Conservation (phyloP, 768 basidiomycete genomes). For the Suillus alpinus region DNA sequence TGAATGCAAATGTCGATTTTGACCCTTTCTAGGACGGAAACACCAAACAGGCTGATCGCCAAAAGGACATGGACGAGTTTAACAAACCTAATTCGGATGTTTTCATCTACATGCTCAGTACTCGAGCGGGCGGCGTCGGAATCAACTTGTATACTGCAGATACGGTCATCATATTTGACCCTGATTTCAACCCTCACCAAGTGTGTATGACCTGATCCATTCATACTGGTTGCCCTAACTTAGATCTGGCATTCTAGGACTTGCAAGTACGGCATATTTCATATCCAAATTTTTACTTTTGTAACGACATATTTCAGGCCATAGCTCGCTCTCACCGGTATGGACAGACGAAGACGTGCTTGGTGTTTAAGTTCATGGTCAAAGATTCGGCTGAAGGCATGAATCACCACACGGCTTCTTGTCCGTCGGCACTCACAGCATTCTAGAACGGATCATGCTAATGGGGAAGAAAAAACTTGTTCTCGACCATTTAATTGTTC, state of each 20-base stretch:
- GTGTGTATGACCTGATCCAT: constrained; percentile 34
- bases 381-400: constrained; percentile 90
- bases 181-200: constrained; percentile 98
- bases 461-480: constrained; percentile 94
- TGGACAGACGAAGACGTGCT: constrained; percentile 91
- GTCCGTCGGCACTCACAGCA: constrained; percentile 5
- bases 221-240: constrained; percentile 8
- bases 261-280: constrained; percentile 63
- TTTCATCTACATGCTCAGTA: constrained; percentile 89
- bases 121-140: constrained; percentile 91
- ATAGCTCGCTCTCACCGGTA: constrained; percentile 93
- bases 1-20: constrained; percentile 8
- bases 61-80: constrained; percentile 94
- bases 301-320: constrained; percentile 51
- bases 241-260: constrained; percentile 49
- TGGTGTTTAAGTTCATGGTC: constrained; percentile 95
- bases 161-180: constrained; percentile 91
- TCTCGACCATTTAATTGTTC: constrained; percentile 92
- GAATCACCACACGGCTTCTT: constrained; percentile 6
- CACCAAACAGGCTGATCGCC: constrained; percentile 80
- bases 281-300: background rate
- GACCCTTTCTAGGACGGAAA: constrained; percentile 71
- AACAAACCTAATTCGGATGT: constrained; percentile 84
- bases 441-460: constrained; percentile 85
- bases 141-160: constrained; percentile 93